Base-by-base conservation (phyloP, 2,329 filamentous ascomycete species). In the Colletotrichum orbiculare region DNA sequence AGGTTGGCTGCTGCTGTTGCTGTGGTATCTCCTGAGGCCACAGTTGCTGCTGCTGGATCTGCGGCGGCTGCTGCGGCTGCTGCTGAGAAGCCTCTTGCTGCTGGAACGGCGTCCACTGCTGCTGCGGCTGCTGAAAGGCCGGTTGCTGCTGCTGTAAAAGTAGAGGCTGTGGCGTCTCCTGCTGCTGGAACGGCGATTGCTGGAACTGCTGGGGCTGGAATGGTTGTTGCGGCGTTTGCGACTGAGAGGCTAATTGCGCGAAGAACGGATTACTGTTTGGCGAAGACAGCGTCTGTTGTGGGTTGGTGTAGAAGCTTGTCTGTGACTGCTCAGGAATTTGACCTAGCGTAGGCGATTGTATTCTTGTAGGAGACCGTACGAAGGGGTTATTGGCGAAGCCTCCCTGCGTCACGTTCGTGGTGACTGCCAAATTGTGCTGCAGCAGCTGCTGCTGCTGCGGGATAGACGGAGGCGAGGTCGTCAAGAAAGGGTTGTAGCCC, bases 251-350 rank as follows among this genome's bases (percentile, higher is more conserved):
- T 12, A 66, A 56, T 34, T 73, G 73, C 34, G 64, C 47, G 41
- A 75, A 73, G 60, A 79, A 79, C 0, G 76, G 77, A 34, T 78
- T 78, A 54, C 49, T 64, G 11, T 34, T 64, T 13, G 64, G 58
- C 17, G 60, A 54, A 13, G 60, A 62, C 15, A 72, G 68, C 6
- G 73, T 68, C 52, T 76, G 76, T 8, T 67, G 66, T 34, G 68
- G 57, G 17, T 68, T 74, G 46, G 71, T 67, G 42, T 79, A 78
- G 66, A 81, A 83, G 64, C 73, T 77, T 33, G 79, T 76, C 68
- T 85, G 82, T 11, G 77, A 73, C 70, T 85, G 83, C 69, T 87
- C 84, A 0, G 83, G 82, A 43, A 86, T 86, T 69, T 85, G 85
- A 2, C 79, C 80, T 3, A 86, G 76, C 4, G 76, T 73, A 11